Percentiles rank a stretch among this genome's conserved stretches.
Conservation (phyloP, 805 yeast species). For the Wickerhamomyces queroliae region DNA sequence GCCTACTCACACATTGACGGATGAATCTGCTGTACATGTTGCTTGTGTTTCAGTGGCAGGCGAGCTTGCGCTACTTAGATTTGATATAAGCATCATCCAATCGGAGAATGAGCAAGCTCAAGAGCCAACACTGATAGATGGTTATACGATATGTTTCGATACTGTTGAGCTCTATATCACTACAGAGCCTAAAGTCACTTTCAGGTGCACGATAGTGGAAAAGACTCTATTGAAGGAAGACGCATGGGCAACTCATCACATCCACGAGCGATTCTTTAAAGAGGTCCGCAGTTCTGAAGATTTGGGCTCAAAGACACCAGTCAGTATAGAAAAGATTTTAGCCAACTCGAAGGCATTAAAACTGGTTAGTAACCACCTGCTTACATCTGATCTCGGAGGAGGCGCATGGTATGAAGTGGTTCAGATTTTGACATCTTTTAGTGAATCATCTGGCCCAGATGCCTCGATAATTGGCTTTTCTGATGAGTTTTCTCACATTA, state of each 20-base stretch:
- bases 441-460: not conserved
- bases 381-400: conserved; percentile 34
- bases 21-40: conserved; percentile 22
- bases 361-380: conserved; percentile 31
- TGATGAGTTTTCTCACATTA: conserved; percentile 19
- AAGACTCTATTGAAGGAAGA: conserved; percentile 37
- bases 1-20: conserved; percentile 5
- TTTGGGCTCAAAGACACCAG: conserved; percentile 33
- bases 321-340: conserved; percentile 27
- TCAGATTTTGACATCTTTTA: conserved; percentile 18
- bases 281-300: conserved; percentile 42
- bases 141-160: not conserved
- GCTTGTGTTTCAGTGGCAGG: conserved; percentile 42
- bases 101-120: too few species aligned
- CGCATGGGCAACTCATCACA: conserved; percentile 47
- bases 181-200: not conserved
- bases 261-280: conserved; percentile 36
- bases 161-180: not conserved
- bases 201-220: conserved; percentile 23
- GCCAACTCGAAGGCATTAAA: conserved; percentile 37
- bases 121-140: not conserved
- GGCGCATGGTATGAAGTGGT: conserved; percentile 27
- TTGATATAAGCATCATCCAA: not conserved
- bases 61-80: conserved; percentile 16
- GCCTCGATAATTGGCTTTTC: conserved; percentile 15